Evolutionary conservation across 495 filamentous ascomycete genomes (phyloP).

Genomic region (Lentithecium fluviatile): DNA sequence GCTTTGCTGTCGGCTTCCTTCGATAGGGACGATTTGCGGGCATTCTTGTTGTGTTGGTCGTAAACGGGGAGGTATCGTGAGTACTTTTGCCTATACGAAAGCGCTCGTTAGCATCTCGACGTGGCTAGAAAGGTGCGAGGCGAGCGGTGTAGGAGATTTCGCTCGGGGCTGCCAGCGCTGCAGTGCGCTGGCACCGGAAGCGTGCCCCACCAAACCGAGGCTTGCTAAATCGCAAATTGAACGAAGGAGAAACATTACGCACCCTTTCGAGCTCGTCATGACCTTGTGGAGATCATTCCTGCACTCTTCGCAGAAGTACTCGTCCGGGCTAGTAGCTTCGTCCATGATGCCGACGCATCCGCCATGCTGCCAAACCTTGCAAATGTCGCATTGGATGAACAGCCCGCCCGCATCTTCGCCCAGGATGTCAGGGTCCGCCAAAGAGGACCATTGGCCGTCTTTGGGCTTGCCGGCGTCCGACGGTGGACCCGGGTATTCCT

Average conservation of each 20-base stretch:
- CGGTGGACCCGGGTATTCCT: constrained; percentile 91
- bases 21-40: constrained; percentile 55
- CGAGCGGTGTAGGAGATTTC: not conserved
- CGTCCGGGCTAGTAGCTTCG: constrained; percentile 84
- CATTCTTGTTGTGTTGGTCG: constrained; percentile 48
- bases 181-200: constrained; percentile 13
- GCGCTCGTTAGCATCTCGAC: not conserved
- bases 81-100: constrained; percentile 55
- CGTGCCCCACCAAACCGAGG: not conserved
- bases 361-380: constrained; percentile 98
- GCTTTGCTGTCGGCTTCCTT: constrained; percentile 56
- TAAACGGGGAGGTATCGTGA: constrained; percentile 68
- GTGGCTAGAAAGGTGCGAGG: not conserved
- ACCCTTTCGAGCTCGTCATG: constrained; percentile 79
- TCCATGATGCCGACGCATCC: constrained; percentile 97
- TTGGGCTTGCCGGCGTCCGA: constrained; percentile 50
- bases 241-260: constrained; percentile 45
- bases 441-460: constrained; percentile 30
- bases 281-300: constrained; percentile 86
- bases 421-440: constrained; percentile 56
- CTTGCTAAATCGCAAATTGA: not conserved
- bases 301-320: constrained; percentile 97
- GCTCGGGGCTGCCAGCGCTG: too few species aligned
- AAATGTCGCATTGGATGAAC: constrained; percentile 96
- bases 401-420: constrained; percentile 87